Base-by-base conservation (phyloP, 2,329 filamentous ascomycete genomes). In the Cucurbitaria berberidis region DNA sequence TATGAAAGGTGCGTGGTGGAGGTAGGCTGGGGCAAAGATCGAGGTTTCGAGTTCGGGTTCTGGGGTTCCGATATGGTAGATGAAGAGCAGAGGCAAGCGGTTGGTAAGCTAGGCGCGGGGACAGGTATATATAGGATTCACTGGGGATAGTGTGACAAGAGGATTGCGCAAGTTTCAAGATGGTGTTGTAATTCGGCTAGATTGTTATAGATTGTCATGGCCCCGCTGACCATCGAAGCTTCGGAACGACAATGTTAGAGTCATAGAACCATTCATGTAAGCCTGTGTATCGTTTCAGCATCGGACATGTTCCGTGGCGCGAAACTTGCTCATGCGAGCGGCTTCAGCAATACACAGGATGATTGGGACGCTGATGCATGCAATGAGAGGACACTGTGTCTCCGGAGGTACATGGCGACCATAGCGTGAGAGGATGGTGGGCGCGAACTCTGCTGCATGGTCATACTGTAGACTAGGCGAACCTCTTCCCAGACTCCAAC, bases 141-240 rank as follows among this genome's bases (percentile, higher is more conserved):
- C 58, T 52, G 53, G 51, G 40, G 32, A 44, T 39, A 21, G 36
- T 40, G 43, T 34, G 48, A 48, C 45, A 46, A 57, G 48, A 58
- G 57, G 57, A 47, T 64, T 69, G 66, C 54, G 68, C 68, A 54
- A 67, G 68, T 71, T 73, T 71, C 67, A 70, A 57, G 57, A 63
- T 53, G 60, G 60, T 67, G 67, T 66, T 64, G 66, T 57, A 64
- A 66, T 63, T 62, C 41, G 53, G 56, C 55, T 67, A 68, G 68
- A 72, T 69, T 72, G 60, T 52, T 51, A 60, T 69, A 67, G 60
- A 71, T 69, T 70, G 53, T 59, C 24, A 38, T 45, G 58, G 51
- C 57, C 58, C 62, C 58, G 66, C 68, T 69, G 69, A 69, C 69
- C 60, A 64, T 71, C 53, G 48, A 53, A 19, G 48, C 45, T 52